A percentile compares a stretch with the other conserved stretches of the same genome.
Evolutionary conservation across 2,329 filamentous ascomycete species (phyloP).

Genomic region (Fusarium sp.): DNA sequence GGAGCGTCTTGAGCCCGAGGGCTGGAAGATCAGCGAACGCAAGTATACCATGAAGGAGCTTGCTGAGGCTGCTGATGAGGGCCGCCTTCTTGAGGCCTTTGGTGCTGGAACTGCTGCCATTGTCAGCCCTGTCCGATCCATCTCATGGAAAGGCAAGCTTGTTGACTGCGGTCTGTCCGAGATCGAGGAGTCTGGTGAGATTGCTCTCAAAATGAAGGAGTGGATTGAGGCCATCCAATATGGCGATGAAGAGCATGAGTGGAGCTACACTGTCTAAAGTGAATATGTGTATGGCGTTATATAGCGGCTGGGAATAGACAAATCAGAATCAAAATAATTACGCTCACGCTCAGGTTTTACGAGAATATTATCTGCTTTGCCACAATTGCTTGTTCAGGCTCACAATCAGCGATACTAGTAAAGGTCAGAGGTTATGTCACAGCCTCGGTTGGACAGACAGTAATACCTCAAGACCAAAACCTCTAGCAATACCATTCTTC

Average conservation of each 20-base stretch:
- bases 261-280: conserved; percentile 74
- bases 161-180: conserved; percentile 87
- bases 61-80: conserved; percentile 83
- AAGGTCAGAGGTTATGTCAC: conserved; percentile 18
- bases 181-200: conserved; percentile 86
- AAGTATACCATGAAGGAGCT: conserved; percentile 94
- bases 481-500: conserved; percentile 49
- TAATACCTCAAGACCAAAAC: conserved; percentile 31
- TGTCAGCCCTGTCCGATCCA: conserved; percentile 88
- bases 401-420: conserved; percentile 27
- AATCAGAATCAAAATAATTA: conserved; percentile 34
- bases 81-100: conserved; percentile 91
- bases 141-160: conserved; percentile 86
- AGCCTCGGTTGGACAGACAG: conserved; percentile 32
- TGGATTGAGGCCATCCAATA: conserved; percentile 98
- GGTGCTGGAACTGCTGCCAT: conserved; percentile 94
- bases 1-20: conserved; percentile 84
- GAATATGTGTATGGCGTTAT: conserved; percentile 32
- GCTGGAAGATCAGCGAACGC: conserved; percentile 89
- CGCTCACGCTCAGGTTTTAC: conserved; percentile 17
- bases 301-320: conserved; percentile 36
- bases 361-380: conserved; percentile 22
- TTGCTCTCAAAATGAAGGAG: conserved; percentile 88
- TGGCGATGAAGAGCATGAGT: conserved; percentile 90
- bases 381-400: conserved; percentile 33